These are phyloP conservation scores for Chrysopogon serrulatus DNA, from an alignment of 176 grass and related monocot genomes.

Conservation along the genomic window DNA sequence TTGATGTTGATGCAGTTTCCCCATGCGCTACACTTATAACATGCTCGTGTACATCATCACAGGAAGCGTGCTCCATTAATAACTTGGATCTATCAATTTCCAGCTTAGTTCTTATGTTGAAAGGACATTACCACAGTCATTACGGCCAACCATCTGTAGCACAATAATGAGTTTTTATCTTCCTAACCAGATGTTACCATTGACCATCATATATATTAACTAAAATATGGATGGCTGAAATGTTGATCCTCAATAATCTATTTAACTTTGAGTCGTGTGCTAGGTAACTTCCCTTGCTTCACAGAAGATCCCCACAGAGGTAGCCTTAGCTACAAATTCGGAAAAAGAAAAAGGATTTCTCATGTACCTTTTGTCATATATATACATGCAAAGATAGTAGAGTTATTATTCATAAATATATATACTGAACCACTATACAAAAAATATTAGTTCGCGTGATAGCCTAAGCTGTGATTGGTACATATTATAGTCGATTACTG, in stretches of 20 bases:
- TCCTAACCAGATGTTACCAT: neutral
- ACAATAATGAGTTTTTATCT: neutral
- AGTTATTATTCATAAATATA: neutral
- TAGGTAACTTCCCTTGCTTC: slow-evolving; percentile 35
- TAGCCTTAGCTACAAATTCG: slow-evolving; percentile 31
- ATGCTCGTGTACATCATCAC: slow-evolving; percentile 48
- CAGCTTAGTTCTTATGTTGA: slow-evolving; percentile 19
- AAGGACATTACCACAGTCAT: slow-evolving; percentile 4
- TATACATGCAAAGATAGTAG: neutral
- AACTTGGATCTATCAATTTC: slow-evolving; percentile 22
- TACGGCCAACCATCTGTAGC: slow-evolving; percentile 11
- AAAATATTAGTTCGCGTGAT: neutral
- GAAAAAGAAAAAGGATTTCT: slow-evolving; percentile 26
- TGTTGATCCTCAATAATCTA: slow-evolving; percentile 6
- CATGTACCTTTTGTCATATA: neutral
- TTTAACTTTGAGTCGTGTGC: neutral
- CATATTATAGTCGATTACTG: neutral
- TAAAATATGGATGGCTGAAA: slow-evolving; percentile 16
- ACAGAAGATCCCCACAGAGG: neutral
- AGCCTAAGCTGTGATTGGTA: neutral
- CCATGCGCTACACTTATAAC: slow-evolving; percentile 58
- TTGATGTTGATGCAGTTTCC: slow-evolving; percentile 68
- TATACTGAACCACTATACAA: neutral
- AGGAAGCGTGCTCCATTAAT: slow-evolving; percentile 63
- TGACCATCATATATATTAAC: neutral